These are phyloP conservation scores for Leishmania lainsoni DNA, from an alignment of 208 protist genomes.

Conservation along the genomic window DNA sequence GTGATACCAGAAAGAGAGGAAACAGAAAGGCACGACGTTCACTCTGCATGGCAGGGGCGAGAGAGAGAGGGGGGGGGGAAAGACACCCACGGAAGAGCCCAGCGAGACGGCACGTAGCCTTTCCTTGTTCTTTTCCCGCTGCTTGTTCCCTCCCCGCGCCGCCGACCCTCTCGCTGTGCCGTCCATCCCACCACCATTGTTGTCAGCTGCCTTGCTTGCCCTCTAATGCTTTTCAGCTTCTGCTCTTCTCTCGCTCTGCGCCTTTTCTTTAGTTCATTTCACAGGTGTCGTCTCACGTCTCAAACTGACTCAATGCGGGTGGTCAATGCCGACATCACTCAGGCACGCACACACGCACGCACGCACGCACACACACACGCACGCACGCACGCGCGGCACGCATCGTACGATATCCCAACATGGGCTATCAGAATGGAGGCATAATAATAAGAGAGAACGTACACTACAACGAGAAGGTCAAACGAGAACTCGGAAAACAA, in stretches of 20 bases:
- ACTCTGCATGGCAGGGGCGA: too few species aligned
- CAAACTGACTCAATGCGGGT: too few species aligned
- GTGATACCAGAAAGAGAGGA: not conserved
- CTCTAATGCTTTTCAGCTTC: too few species aligned
- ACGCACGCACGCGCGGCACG: not conserved
- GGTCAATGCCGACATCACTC: not conserved
- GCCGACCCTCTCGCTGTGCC: too few species aligned
- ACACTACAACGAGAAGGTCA: not conserved
- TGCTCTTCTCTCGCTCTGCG: too few species aligned
- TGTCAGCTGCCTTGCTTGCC: too few species aligned
- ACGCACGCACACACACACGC: not conserved
- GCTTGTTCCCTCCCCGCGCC: too few species aligned
- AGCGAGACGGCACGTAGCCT: too few species aligned
- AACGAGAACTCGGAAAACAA: not conserved
- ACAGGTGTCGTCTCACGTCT: not conserved
- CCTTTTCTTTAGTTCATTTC: too few species aligned
- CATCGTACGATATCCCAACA: not conserved
- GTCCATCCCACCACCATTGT: too few species aligned
- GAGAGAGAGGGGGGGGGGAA: too few species aligned
- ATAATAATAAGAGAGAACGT: not conserved
- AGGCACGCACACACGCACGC: not conserved
- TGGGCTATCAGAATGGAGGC: not conserved
- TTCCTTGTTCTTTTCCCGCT: not conserved
- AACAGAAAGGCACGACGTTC: not conserved
- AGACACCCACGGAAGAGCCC: too few species aligned